phyloP scores from a whole-genome alignment of 2,329 filamentous ascomycete species.

The Clonostachys rosea region DNA sequence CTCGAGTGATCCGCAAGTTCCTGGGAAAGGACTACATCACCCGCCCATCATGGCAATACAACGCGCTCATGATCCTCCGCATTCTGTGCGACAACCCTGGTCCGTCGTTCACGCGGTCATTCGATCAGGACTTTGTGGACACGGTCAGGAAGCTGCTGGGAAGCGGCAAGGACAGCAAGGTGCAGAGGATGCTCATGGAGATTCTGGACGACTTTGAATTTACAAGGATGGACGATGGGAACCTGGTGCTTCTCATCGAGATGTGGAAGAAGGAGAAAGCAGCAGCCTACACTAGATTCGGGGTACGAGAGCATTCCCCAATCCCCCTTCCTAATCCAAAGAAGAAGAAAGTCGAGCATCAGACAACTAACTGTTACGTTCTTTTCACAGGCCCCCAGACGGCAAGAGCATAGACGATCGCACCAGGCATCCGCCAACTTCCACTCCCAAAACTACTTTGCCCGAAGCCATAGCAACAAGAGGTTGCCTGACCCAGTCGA shows the following conservation, averaged over 20 bases:
- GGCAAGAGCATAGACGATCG: conserved; percentile 1
- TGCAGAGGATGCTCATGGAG: conserved; percentile 83
- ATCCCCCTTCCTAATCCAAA: conserved; percentile 1
- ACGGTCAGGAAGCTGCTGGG: conserved; percentile 72
- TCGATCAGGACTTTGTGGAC: conserved; percentile 80
- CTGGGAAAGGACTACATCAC: conserved; percentile 66
- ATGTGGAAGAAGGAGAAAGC: conserved; percentile 93
- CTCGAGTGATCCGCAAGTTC: conserved; percentile 76
- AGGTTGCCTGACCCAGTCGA: conserved; percentile 67
- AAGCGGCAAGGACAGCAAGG: conserved; percentile 65
- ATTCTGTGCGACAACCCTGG: conserved; percentile 93
- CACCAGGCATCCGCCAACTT: conserved; percentile 16
- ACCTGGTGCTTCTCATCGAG: conserved; percentile 62
- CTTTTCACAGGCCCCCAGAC: not conserved
- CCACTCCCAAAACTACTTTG: conserved; percentile 53
- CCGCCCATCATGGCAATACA: conserved; percentile 77
- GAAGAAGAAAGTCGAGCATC: not conserved
- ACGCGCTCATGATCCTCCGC: conserved; percentile 90
- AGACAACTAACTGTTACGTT: too few relatives aligned
- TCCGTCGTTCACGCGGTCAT: conserved; percentile 80
- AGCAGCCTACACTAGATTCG: conserved; percentile 47
- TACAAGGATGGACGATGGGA: conserved; percentile 69
- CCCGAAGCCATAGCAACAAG: conserved; percentile 41
- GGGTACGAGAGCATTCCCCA: conserved; percentile 30
- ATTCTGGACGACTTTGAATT: conserved; percentile 75